Base-by-base conservation (phyloP, 1,284 basidiomycete species). In the Rhodotorula sp. region DNA sequence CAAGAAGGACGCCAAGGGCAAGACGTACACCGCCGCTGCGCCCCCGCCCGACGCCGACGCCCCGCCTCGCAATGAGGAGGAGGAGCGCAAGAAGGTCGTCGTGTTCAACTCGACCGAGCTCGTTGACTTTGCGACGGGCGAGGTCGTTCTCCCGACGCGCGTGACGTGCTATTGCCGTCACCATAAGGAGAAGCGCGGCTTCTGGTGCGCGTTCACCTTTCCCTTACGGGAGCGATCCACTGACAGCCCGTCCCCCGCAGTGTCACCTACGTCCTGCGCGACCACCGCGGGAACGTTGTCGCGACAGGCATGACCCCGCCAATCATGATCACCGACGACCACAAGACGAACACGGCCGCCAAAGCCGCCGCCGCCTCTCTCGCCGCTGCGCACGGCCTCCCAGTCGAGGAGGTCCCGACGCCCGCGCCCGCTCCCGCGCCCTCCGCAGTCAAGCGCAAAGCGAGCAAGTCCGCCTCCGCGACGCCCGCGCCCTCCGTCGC, bases 91-190 rank as follows among this genome's bases (percentile, higher is more conserved):
- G 15, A 91, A 90, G 63, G 94, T 97, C 74, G 89, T 97, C 66
- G 89, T 97, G 71, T 99, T 99, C 85, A 99, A 99, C 80, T 97
- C 95, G 78, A 87, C 92, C 0, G 92, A 97, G 78, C 87, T 94
- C 66, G 87, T 98, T 62, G 91, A 94, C 78, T 94, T 99, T 80
- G 90, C 89, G 25, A 86, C 89, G 29, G 97, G 97, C 46, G 91
- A 92, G 51, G 90, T 90, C 22, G 87, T 92, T 29, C 85, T 99
- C 27, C 97, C 97, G 6, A 89, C 98, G 61, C 88, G 97, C 60
- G 94, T 99, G 76, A 97, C 97, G 13, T 99, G 97, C 83, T 99
- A 99, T 82, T 99, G 97, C 80, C 90, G 97, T 64, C 97, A 99
- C 84, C 97, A 99, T 83, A 90, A 93, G 72, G 97, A 99, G 83